Conservation (phyloP, 768 basidiomycete species). For the Gloeostereum incarnatum region DNA sequence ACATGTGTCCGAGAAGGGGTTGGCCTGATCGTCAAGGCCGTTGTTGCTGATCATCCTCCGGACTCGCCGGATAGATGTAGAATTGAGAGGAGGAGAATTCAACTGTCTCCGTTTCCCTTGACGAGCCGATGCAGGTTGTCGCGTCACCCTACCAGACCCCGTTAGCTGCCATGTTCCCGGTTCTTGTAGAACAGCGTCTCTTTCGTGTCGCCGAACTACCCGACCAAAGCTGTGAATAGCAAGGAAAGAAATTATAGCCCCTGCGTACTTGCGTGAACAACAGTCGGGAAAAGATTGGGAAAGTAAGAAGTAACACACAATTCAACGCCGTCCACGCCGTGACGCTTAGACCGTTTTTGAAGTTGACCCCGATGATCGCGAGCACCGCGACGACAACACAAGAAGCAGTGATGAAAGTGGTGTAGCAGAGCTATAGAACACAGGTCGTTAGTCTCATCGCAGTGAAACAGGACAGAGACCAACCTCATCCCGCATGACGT, state of each 20-base stretch:
- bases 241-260: constrained; percentile 45
- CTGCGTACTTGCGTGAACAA: too few species aligned
- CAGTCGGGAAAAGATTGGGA: constrained; percentile 5
- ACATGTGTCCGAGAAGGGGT: constrained; percentile 22
- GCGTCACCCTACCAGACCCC: background rate
- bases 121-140: constrained; percentile 6
- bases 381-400: constrained; percentile 39
- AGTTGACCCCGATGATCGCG: constrained; percentile 39
- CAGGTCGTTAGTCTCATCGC: constrained; percentile 1
- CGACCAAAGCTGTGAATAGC: constrained; percentile 52
- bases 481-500: constrained; percentile 58
- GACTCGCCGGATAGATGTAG: constrained; percentile 4
- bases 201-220: constrained; percentile 52
- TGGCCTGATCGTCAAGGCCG: constrained; percentile 14
- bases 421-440: constrained; percentile 37
- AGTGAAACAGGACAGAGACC: constrained; percentile 7
- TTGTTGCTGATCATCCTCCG: constrained; percentile 4
- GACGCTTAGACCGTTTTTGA: constrained; percentile 32
- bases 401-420: constrained; percentile 39
- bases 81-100: too few species aligned
- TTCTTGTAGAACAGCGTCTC: constrained; percentile 42
- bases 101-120: constrained; percentile 2
- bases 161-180: constrained; percentile 15
- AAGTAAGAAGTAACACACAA: constrained; percentile 25
- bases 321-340: constrained; percentile 45